Conservation (phyloP, 1,139 yeast genomes). For the Chernovozyma sophiae-reginae region DNA sequence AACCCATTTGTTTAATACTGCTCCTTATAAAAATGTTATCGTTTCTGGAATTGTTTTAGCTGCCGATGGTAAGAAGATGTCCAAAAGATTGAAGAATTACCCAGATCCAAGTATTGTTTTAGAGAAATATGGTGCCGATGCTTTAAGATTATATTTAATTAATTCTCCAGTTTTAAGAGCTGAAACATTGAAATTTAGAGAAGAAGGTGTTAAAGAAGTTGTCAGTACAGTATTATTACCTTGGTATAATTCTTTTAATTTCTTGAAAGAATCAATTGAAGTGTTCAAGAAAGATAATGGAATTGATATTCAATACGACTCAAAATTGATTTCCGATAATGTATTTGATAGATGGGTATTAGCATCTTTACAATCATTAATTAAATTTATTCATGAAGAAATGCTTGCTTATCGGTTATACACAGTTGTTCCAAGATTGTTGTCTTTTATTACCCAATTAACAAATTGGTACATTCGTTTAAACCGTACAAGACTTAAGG, state of each 20-base stretch:
- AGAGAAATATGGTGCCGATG: conserved; percentile 94
- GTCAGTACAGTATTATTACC: conserved; percentile 93
- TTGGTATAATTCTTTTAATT: conserved; percentile 97
- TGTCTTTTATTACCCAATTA: conserved; percentile 84
- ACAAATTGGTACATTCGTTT: conserved; percentile 99
- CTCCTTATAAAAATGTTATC: conserved; percentile 93
- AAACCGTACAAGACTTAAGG: conserved; percentile 97
- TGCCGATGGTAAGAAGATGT: conserved; percentile 98
- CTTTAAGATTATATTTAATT: conserved; percentile 89
- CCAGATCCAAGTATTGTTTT: conserved; percentile 89
- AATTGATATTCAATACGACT: conserved; percentile 69
- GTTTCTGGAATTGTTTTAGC: conserved; percentile 97
- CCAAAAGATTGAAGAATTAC: conserved; percentile 94
- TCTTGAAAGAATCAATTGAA: conserved; percentile 92
- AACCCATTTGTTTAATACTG: conserved; percentile 85
- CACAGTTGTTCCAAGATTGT: conserved; percentile 91
- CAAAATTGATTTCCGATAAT: conserved; percentile 60
- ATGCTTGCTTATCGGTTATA: conserved; percentile 87
- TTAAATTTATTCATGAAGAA: conserved; percentile 80
- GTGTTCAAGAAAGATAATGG: conserved; percentile 72
- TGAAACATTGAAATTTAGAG: conserved; percentile 93
- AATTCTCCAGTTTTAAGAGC: conserved; percentile 97
- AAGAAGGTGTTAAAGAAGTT: conserved; percentile 97
- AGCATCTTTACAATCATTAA: conserved; percentile 89
- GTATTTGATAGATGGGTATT: conserved; percentile 98